These are phyloP conservation scores for Phytophthora ramorum DNA, from an alignment of 352 stramenopile species.

Conservation along the genomic window DNA sequence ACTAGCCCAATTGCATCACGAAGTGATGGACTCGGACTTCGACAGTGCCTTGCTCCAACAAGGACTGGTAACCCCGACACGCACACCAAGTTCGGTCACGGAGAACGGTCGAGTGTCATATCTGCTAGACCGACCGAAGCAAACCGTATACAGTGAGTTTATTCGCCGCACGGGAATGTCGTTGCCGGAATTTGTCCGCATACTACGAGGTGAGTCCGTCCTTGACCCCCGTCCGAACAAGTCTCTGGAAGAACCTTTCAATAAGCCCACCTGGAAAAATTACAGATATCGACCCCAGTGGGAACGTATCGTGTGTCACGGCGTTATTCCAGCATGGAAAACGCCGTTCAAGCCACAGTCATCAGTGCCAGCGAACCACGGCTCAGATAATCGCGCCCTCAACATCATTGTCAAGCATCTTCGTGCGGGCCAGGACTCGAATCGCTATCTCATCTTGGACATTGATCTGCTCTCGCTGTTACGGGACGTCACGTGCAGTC, in stretches of 20 bases:
- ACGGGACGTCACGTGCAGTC: conserved; percentile 13
- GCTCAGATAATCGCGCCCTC: conserved; percentile 3
- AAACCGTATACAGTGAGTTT: conserved; percentile 11
- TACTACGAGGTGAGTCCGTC: conserved; percentile 9
- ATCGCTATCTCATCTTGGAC: conserved; percentile 23
- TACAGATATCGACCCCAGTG: not conserved
- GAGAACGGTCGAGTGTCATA: not conserved
- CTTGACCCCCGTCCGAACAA: conserved; percentile 11
- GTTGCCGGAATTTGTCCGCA: conserved; percentile 9
- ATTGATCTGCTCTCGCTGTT: conserved; percentile 1
- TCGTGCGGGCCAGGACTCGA: conserved; percentile 8
- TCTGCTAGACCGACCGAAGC: conserved; percentile 8
- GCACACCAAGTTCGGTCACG: not conserved
- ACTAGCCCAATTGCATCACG: too few species aligned
- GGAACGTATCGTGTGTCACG: conserved; percentile 15
- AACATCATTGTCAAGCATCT: conserved; percentile 25
- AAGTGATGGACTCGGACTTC: too few species aligned
- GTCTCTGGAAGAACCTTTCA: not conserved
- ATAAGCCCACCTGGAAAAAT: not conserved
- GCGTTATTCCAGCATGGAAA: conserved; percentile 4
- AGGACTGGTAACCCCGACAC: not conserved
- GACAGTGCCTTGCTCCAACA: too few species aligned
- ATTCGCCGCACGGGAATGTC: not conserved
- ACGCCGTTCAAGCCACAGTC: not conserved
- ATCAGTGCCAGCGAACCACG: conserved; percentile 7